A percentile compares a stretch with the other conserved stretches of the same genome.
Evolutionary conservation across 495 filamentous ascomycete genomes (phyloP).

Genomic region (Penicillium cataractarum): DNA sequence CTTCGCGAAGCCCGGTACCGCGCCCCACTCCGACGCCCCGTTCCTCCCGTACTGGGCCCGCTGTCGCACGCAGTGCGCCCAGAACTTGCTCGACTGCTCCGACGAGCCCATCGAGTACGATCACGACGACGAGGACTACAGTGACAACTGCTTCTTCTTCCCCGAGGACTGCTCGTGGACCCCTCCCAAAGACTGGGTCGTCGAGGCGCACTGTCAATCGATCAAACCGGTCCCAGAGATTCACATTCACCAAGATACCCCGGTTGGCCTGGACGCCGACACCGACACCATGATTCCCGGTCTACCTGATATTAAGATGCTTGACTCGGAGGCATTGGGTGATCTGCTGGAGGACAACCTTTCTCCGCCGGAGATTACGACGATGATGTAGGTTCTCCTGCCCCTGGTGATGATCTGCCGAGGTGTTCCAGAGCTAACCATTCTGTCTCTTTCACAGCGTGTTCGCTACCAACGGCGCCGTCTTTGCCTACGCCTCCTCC

Average conservation of each 20-base stretch:
- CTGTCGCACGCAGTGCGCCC: slow-evolving; percentile 42
- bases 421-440: background rate
- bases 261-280: slow-evolving; percentile 11
- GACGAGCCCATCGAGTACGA: slow-evolving; percentile 53
- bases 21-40: slow-evolving; percentile 17
- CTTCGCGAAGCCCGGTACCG: slow-evolving; percentile 21
- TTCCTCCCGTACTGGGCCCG: slow-evolving; percentile 50
- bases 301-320: slow-evolving; percentile 53
- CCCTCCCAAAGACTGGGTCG: slow-evolving; percentile 38
- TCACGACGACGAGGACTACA: slow-evolving; percentile 50
- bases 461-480: slow-evolving; percentile 50
- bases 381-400: slow-evolving; percentile 42
- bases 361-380: slow-evolving; percentile 52
- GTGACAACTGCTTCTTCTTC: slow-evolving; percentile 53
- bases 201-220: slow-evolving; percentile 22
- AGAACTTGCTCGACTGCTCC: slow-evolving; percentile 45
- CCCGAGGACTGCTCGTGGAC: slow-evolving; percentile 53
- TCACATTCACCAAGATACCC: slow-evolving; percentile 9
- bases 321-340: slow-evolving; percentile 51
- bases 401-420: background rate
- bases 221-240: slow-evolving; percentile 8
- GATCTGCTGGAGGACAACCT: slow-evolving; percentile 53
- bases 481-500: slow-evolving; percentile 50
- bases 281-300: slow-evolving; percentile 50
- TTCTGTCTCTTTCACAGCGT: slow-evolving; percentile 27